phyloP scores from a whole-genome alignment of 2,329 filamentous ascomycete species.

The Trichoderma sp. region DNA sequence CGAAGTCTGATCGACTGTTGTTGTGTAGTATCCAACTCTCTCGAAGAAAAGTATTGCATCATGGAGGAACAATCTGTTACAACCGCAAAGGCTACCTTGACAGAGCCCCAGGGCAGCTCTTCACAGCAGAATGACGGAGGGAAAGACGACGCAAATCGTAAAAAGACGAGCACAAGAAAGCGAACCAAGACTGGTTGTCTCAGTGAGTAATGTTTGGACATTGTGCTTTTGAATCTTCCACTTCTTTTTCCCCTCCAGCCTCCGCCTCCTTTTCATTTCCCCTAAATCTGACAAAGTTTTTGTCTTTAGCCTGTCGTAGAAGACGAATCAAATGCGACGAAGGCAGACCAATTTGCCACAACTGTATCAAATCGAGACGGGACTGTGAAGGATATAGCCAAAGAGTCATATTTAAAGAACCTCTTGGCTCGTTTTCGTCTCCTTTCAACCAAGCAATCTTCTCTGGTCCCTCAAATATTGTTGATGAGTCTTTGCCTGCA shows the following conservation, averaged over 20 bases:
- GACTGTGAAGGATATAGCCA: conserved; percentile 82
- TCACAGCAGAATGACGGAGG: conserved; percentile 37
- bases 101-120: conserved; percentile 30
- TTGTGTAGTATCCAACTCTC: background rate
- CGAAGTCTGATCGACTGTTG: background rate
- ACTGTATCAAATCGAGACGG: conserved; percentile 83
- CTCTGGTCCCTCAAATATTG: conserved; percentile 36
- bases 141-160: conserved; percentile 43
- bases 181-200: conserved; percentile 91
- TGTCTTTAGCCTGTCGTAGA: conserved; percentile 73
- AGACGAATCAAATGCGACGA: conserved; percentile 97
- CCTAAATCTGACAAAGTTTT: conserved; percentile 22
- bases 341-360: conserved; percentile 75
- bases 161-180: conserved; percentile 55
- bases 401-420: conserved; percentile 75
- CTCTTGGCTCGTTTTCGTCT: conserved; percentile 37
- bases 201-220: conserved; percentile 55
- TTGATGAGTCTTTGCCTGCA: conserved; percentile 26
- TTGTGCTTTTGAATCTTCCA: background rate
- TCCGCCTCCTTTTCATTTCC: background rate
- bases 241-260: background rate
- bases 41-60: conserved; percentile 3
- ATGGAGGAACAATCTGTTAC: conserved; percentile 14
- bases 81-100: background rate
- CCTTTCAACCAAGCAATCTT: conserved; percentile 44